These are phyloP conservation scores for Scutellaria minor DNA, from an alignment of 257 asterid genomes.

Conservation along the genomic window DNA sequence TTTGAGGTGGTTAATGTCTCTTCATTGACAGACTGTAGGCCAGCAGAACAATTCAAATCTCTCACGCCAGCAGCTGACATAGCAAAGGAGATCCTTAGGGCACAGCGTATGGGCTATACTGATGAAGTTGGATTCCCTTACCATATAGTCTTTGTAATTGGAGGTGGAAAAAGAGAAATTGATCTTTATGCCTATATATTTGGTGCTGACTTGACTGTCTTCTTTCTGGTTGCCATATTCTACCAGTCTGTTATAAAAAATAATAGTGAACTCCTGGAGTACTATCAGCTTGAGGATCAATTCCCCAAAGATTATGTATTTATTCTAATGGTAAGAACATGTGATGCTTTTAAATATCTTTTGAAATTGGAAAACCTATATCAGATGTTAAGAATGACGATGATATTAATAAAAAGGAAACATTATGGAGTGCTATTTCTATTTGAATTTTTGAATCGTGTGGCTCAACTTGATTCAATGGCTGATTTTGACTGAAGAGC, in stretches of 20 bases:
- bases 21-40: constrained; percentile 61
- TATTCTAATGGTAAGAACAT: constrained; percentile 77
- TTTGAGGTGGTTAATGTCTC: constrained; percentile 93
- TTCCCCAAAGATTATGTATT: constrained; percentile 93
- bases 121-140: constrained; percentile 86
- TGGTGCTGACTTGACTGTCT: constrained; percentile 93
- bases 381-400: not conserved
- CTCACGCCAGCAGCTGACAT: constrained; percentile 99
- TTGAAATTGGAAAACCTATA: constrained; percentile 4
- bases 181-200: constrained; percentile 94
- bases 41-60: constrained; percentile 69
- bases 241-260: constrained; percentile 91
- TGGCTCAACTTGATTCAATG: constrained; percentile 17
- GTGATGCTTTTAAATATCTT: constrained; percentile 21
- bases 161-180: constrained; percentile 95
- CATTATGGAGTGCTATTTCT: not conserved
- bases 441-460: not conserved
- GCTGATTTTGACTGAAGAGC: not conserved
- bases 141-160: constrained; percentile 72
- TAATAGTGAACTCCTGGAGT: constrained; percentile 88
- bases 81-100: constrained; percentile 80
- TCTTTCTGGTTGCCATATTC: constrained; percentile 92
- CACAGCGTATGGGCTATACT: constrained; percentile 53
- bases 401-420: constrained; percentile 9
- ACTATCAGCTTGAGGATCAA: constrained; percentile 98